phyloP scores from a whole-genome alignment of 768 basidiomycete species.

The Amanita polypyramis region DNA sequence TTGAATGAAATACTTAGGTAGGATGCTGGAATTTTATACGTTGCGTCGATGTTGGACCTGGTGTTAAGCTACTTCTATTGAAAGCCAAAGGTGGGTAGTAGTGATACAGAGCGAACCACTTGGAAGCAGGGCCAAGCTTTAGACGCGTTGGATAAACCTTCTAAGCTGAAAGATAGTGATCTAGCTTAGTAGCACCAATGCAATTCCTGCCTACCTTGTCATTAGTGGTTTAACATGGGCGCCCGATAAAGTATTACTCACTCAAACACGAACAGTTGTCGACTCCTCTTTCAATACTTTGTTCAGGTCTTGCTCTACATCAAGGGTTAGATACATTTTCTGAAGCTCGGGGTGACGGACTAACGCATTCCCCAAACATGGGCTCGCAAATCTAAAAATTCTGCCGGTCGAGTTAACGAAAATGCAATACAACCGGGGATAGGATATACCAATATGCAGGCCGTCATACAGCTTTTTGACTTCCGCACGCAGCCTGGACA shows the following conservation, averaged over 20 bases:
- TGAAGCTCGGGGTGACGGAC: constrained; percentile 19
- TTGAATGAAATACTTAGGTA: no score
- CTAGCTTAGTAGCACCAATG: not conserved
- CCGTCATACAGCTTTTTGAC: constrained; percentile 84
- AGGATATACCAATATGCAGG: constrained; percentile 56
- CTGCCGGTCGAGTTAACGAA: constrained; percentile 22
- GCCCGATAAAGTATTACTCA: not conserved
- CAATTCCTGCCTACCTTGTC: not conserved
- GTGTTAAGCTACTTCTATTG: not conserved
- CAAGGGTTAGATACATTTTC: not conserved
- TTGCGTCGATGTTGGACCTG: no score
- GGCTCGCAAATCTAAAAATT: constrained; percentile 70
- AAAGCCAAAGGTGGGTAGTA: not conserved
- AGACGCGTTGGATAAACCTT: not conserved
- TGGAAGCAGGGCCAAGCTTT: not conserved
- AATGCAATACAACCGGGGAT: constrained; percentile 5
- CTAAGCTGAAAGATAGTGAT: no score
- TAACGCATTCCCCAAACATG: constrained; percentile 86
- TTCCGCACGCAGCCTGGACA: constrained; percentile 65
- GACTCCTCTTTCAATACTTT: constrained; percentile 58
- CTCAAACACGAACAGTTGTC: constrained; percentile 46
- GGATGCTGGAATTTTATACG: no score
- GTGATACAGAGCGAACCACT: not conserved
- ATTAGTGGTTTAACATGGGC: not conserved
- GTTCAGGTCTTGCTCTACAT: constrained; percentile 72